Evolutionary conservation across 2,329 filamentous ascomycete species (phyloP).

Genomic region (Fusarium sp.): DNA sequence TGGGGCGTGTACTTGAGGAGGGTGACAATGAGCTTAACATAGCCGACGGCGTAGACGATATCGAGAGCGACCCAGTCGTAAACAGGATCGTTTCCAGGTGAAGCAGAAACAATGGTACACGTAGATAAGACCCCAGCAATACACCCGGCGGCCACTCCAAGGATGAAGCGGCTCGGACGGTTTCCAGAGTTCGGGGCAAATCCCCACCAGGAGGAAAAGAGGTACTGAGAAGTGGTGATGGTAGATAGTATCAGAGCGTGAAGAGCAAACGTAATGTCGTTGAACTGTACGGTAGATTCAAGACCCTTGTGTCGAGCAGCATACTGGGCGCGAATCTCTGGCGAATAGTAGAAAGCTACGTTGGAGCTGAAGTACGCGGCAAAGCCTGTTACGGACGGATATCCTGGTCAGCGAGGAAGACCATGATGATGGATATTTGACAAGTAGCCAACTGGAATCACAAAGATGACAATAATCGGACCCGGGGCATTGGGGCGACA

Average conservation of each 20-base stretch:
- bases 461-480: slow-evolving; percentile 22
- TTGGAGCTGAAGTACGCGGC: slow-evolving; percentile 80
- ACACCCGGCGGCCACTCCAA: slow-evolving; percentile 75
- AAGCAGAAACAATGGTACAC: slow-evolving; percentile 56
- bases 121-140: slow-evolving; percentile 65
- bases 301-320: slow-evolving; percentile 78
- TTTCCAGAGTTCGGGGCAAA: slow-evolving; percentile 69
- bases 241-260: slow-evolving; percentile 79
- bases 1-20: slow-evolving; percentile 94
- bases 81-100: slow-evolving; percentile 50
- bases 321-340: slow-evolving; percentile 82
- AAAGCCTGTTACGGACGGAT: slow-evolving; percentile 63
- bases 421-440: slow-evolving; percentile 1
- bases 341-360: slow-evolving; percentile 78
- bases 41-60: slow-evolving; percentile 75
- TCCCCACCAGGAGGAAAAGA: slow-evolving; percentile 76
- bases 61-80: slow-evolving; percentile 70
- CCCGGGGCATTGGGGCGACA: slow-evolving; percentile 12
- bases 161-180: slow-evolving; percentile 68
- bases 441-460: slow-evolving; percentile 10
- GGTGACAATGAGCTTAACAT: slow-evolving; percentile 89
- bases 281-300: slow-evolving; percentile 84
- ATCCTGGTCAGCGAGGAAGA: slow-evolving; percentile 27
- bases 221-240: slow-evolving; percentile 80
- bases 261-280: slow-evolving; percentile 87